Percentiles rank a stretch among this genome's conserved stretches.
These are phyloP conservation scores for Talaromyces proteolyticus DNA, from an alignment of 495 filamentous ascomycete genomes.

Conservation along the genomic window DNA sequence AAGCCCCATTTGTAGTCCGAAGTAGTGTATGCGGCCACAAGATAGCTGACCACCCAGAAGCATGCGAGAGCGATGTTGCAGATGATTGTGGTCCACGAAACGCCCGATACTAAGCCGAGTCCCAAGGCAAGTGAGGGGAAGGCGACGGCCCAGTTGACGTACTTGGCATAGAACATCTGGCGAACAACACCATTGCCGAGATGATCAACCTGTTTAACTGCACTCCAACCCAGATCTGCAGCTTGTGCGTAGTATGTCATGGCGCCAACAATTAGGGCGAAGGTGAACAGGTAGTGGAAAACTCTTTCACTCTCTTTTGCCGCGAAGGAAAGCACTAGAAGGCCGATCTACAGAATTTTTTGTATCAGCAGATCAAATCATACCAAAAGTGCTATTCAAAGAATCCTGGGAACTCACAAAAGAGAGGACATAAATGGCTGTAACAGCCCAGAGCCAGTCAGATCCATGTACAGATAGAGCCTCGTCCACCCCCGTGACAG, in stretches of 20 bases:
- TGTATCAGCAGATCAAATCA: constrained; percentile 2
- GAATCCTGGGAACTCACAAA: constrained; percentile 9
- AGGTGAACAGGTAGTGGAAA: constrained; percentile 65
- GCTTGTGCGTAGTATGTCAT: constrained; percentile 67
- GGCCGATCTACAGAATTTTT: constrained; percentile 17
- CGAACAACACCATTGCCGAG: constrained; percentile 41
- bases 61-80: constrained; percentile 53
- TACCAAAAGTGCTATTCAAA: neutral
- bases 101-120: constrained; percentile 55
- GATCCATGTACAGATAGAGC: constrained; percentile 58
- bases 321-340: constrained; percentile 40
- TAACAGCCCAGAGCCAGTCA: constrained; percentile 50
- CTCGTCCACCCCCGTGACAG: constrained; percentile 37
- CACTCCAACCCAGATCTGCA: constrained; percentile 60
- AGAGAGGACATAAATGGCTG: constrained; percentile 21
- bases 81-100: constrained; percentile 61
- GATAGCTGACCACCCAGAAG: constrained; percentile 58
- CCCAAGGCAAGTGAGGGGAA: constrained; percentile 50
- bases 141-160: constrained; percentile 58
- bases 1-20: constrained; percentile 59
- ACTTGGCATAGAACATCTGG: constrained; percentile 67
- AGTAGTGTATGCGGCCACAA: constrained; percentile 54
- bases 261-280: constrained; percentile 52
- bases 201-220: constrained; percentile 40
- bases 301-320: constrained; percentile 50